These are phyloP conservation scores for Pythium plurisporium DNA, from an alignment of 352 stramenopile species.

Conservation along the genomic window DNA sequence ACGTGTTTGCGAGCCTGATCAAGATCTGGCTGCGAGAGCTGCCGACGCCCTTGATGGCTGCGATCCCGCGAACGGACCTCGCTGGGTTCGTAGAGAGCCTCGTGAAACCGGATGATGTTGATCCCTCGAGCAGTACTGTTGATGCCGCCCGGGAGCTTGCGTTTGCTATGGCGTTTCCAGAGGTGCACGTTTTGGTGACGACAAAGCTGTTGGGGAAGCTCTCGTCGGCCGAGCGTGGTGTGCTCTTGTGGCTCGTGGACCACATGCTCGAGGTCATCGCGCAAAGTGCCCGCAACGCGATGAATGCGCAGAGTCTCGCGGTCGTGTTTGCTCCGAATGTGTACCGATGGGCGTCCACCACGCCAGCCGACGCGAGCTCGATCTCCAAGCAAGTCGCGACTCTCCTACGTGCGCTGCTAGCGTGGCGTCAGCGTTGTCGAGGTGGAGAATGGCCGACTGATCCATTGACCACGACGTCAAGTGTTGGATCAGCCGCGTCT, in stretches of 20 bases:
- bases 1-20: constrained; percentile 54
- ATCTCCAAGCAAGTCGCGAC: constrained; percentile 30
- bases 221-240: constrained; percentile 22
- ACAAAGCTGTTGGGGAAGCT: constrained; percentile 26
- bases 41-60: constrained; percentile 32
- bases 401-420: constrained; percentile 35
- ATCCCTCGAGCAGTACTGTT: neutral
- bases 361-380: constrained; percentile 14
- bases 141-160: constrained; percentile 1
- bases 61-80: constrained; percentile 14
- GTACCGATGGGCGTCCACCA: constrained; percentile 28
- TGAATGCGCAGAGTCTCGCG: constrained; percentile 44
- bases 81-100: constrained; percentile 17
- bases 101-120: constrained; percentile 8
- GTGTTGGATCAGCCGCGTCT: no score
- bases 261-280: constrained; percentile 54
- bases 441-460: no score
- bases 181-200: constrained; percentile 10
- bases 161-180: constrained; percentile 8
- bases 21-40: constrained; percentile 67
- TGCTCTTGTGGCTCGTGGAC: constrained; percentile 65
- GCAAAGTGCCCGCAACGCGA: constrained; percentile 35
- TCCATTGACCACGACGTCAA: no score
- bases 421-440: constrained; percentile 25
- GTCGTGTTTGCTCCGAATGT: constrained; percentile 61